Base-by-base conservation (phyloP, 768 basidiomycete genomes). In the Gautieria morchelliformis region DNA sequence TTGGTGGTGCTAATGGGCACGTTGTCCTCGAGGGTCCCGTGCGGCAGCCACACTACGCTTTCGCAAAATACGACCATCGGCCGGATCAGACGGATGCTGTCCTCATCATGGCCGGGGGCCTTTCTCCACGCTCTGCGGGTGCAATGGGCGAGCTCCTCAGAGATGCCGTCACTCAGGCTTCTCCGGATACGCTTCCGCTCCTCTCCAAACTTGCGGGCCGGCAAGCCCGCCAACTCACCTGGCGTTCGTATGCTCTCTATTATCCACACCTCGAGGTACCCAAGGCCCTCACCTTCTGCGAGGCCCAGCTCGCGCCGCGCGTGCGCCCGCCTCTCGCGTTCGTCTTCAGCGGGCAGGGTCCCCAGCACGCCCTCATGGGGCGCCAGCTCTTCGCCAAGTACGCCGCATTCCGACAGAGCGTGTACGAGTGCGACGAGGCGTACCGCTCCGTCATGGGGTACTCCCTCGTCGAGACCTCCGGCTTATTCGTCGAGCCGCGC, bases 1-100 rank as follows among this genome's bases (percentile, higher is more conserved):
- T 78, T 41, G 74, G 75, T 20, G 76, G 76, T 8, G 68, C 70
- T 2, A 75, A 75, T 55, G 76, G 72, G 0, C 75, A 77, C 54
- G 68, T 64, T 19, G 67, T 78, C 22, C 47, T 76, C 9, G 70
- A 76, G 61, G 66, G 65, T 15, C 45, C 45, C 9, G 32, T 44
- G n/a, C 20, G n/a, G 8, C 46, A 24, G 14, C 27, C 46, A 22
- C 56, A 20, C 14, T 30, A 33, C 12, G 15, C 17, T 14, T 32
- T 22, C 35, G 30, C 37, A 2, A n/a, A 24, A 24, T 42, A 55
- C 32, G 46, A 57, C 15, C 14, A 8, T 27, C 46, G 22, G 12
- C 2, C 19, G 9, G 24, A 32, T 44, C 47, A 33, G 12, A 20
- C 56, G 3, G 56, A 50, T 9, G 37, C 73, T 1, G 49, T 69